A percentile compares a stretch with the other conserved stretches of the same genome.
These are phyloP conservation scores for Leccinum truebloodii DNA, from an alignment of 768 basidiomycete genomes.

Conservation along the genomic window DNA sequence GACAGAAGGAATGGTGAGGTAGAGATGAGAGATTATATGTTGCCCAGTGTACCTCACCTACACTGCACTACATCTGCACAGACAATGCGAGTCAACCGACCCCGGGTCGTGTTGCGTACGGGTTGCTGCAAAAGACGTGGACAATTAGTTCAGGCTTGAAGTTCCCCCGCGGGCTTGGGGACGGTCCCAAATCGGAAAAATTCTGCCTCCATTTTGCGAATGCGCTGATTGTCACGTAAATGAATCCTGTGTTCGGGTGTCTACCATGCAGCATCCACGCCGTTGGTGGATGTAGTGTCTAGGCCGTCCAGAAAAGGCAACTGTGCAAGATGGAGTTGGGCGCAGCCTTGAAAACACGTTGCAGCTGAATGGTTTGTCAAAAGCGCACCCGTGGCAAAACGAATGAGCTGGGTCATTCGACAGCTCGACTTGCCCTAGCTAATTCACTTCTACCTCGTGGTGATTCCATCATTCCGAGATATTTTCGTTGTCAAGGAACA, in stretches of 20 bases:
- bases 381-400: constrained; percentile 4
- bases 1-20: not conserved
- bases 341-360: constrained; percentile 29
- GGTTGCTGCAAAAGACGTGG: constrained; percentile 18
- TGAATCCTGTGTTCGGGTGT: constrained; percentile 17
- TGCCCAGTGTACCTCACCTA: constrained; percentile 22
- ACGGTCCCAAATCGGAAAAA: constrained; percentile 11
- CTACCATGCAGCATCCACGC: constrained; percentile 27
- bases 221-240: constrained; percentile 3
- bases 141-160: constrained; percentile 24
- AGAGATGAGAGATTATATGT: constrained; percentile 23
- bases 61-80: constrained; percentile 23
- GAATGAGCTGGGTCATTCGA: constrained; percentile 13
- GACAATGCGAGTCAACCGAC: constrained; percentile 6
- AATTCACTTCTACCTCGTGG: constrained; percentile 23
- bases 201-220: constrained; percentile 10
- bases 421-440: constrained; percentile 4
- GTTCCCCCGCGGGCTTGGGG: constrained; percentile 10
- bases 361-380: constrained; percentile 17
- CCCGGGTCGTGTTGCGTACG: constrained; percentile 8
- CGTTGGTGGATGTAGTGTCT: constrained; percentile 9
- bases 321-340: constrained; percentile 22
- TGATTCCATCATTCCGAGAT: constrained; percentile 11
- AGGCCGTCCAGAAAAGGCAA: constrained; percentile 28
- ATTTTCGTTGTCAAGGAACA: constrained; percentile 24